phyloP scores from a whole-genome alignment of 306 rosid genomes.

The Ceratonia siliqua region DNA sequence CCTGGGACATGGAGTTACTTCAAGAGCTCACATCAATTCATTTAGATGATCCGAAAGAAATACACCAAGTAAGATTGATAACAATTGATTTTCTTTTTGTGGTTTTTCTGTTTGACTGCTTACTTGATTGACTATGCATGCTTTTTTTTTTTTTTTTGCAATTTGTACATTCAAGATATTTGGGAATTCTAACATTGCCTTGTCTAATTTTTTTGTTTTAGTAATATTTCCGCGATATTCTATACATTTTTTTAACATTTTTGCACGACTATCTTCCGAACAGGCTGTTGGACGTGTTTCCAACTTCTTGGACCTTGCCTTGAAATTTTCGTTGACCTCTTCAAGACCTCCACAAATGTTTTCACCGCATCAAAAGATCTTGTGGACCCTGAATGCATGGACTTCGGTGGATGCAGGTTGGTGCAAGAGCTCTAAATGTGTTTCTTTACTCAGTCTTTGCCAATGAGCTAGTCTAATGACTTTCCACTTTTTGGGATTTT shows the following conservation, averaged over 20 bases:
- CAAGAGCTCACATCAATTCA: slow-evolving; percentile 57
- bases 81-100: neutral
- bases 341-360: slow-evolving; percentile 92
- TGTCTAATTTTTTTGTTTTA: neutral
- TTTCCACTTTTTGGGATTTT: neutral
- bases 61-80: slow-evolving; percentile 48
- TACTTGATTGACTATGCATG: neutral
- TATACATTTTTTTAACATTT: slow-evolving; percentile 16
- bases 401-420: slow-evolving; percentile 63
- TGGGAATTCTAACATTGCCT: neutral
- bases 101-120: neutral
- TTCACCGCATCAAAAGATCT: slow-evolving; percentile 77
- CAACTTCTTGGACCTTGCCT: slow-evolving; percentile 45
- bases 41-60: slow-evolving; percentile 48
- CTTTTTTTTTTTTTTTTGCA: too few species aligned
- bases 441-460: neutral
- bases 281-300: slow-evolving; percentile 51
- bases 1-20: slow-evolving; percentile 70
- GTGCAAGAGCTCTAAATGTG: slow-evolving; percentile 20
- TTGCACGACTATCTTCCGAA: slow-evolving; percentile 28
- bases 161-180: neutral
- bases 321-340: slow-evolving; percentile 69
- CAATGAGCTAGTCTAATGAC: slow-evolving; percentile 2
- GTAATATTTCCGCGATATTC: neutral
- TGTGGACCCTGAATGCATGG: slow-evolving; percentile 63